phyloP scores from a whole-genome alignment of 1,284 basidiomycete genomes.

The Leccinum holopus region DNA sequence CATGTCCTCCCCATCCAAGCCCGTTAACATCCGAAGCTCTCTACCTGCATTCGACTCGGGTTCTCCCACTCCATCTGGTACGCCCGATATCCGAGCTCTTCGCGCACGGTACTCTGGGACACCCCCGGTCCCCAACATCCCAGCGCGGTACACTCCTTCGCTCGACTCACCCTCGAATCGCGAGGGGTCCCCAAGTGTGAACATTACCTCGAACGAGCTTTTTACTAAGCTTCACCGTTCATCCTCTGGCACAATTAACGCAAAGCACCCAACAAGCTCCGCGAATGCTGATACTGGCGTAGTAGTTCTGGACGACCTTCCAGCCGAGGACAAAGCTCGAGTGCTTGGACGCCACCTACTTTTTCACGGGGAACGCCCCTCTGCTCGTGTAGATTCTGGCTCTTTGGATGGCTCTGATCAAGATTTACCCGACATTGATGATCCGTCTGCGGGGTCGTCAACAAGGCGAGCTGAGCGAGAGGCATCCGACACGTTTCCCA shows the following conservation, averaged over 20 bases:
- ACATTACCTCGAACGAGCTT: slow-evolving; percentile 14
- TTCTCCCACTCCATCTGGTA: slow-evolving; percentile 42
- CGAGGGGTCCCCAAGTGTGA: slow-evolving; percentile 14
- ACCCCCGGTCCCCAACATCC: slow-evolving; percentile 65
- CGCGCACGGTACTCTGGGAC: slow-evolving; percentile 63
- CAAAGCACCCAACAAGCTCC: slow-evolving; percentile 33
- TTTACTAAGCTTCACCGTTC: slow-evolving; percentile 21
- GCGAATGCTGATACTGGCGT: slow-evolving; percentile 32
- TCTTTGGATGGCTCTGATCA: slow-evolving; percentile 37
- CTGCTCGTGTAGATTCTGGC: slow-evolving; percentile 33
- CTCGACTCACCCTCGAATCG: slow-evolving; percentile 31
- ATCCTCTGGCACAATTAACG: slow-evolving; percentile 33
- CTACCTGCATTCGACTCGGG: slow-evolving; percentile 30
- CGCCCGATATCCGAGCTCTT: slow-evolving; percentile 56
- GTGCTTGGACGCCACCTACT: slow-evolving; percentile 81
- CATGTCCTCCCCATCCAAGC: slow-evolving; percentile 61
- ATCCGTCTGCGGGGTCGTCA: slow-evolving; percentile 36
- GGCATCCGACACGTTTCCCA: slow-evolving; percentile 71
- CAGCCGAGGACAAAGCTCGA: slow-evolving; percentile 81
- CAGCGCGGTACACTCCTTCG: slow-evolving; percentile 39
- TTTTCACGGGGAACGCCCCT: slow-evolving; percentile 66
- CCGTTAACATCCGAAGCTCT: slow-evolving; percentile 55
- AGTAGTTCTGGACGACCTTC: slow-evolving; percentile 54
- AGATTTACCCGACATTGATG: slow-evolving; percentile 27
- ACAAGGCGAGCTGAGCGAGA: slow-evolving; percentile 34